These are phyloP conservation scores for Ceratocystis albifundus DNA, from an alignment of 2,329 filamentous ascomycete genomes.

Conservation along the genomic window DNA sequence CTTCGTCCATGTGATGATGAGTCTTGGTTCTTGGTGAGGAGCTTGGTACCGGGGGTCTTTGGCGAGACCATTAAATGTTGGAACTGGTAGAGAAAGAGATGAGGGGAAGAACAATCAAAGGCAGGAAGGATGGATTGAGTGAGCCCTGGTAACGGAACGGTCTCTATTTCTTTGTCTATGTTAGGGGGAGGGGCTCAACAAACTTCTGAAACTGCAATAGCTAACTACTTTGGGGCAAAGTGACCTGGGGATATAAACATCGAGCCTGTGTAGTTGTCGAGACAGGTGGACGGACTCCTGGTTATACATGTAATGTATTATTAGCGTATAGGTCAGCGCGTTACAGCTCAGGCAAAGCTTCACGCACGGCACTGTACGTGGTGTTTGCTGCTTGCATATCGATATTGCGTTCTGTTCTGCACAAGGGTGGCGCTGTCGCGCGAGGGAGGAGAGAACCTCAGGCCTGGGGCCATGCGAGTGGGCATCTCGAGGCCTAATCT, in stretches of 20 bases:
- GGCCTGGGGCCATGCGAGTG: neutral
- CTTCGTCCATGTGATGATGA: neutral
- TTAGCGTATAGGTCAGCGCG: neutral
- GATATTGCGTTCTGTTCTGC: neutral
- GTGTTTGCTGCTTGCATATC: neutral
- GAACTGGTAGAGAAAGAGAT: neutral
- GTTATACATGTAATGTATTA: neutral
- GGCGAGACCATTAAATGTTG: neutral
- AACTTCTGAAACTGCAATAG: conserved; percentile 3
- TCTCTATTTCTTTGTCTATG: too few species aligned
- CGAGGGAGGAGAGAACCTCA: neutral
- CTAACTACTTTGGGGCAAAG: conserved; percentile 1
- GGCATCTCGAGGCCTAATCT: neutral
- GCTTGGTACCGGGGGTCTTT: neutral
- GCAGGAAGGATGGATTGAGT: neutral
- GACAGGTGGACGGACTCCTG: neutral
- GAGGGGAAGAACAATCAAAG: neutral
- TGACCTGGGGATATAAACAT: neutral
- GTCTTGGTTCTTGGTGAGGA: neutral
- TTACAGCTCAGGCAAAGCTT: neutral
- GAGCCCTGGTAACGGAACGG: neutral
- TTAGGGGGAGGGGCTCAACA: neutral
- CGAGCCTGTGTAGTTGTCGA: neutral
- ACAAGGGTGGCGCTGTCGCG: conserved; percentile 5
- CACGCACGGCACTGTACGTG: neutral